Evolutionary conservation across 2,329 filamentous ascomycete genomes (phyloP).

Genomic region (Phyllosticta ampelicida): DNA sequence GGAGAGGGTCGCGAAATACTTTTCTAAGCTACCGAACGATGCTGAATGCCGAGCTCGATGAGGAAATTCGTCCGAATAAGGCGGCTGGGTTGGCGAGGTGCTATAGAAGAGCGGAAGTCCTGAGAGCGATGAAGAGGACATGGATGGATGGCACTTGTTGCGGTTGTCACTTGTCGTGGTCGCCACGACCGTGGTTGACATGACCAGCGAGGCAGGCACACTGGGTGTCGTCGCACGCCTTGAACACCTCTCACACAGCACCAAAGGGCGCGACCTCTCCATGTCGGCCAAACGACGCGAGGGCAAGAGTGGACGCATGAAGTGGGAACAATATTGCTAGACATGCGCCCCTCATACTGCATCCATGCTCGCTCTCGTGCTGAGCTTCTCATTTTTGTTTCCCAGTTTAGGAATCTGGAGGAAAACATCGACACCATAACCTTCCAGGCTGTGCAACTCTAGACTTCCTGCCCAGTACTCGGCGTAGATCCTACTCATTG

Average conservation of each 20-base stretch:
- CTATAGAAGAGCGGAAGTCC: neutral
- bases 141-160: too few relatives aligned
- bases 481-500: slow-evolving; percentile 87
- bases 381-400: slow-evolving; percentile 95
- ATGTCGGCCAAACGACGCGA: too few relatives aligned
- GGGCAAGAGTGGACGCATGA: too few relatives aligned
- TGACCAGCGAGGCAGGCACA: too few relatives aligned
- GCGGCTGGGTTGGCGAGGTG: neutral
- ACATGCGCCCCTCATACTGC: slow-evolving; percentile 26
- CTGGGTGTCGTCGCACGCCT: too few relatives aligned
- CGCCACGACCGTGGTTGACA: too few relatives aligned
- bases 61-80: neutral
- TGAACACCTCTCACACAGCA: too few relatives aligned
- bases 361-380: slow-evolving; percentile 43
- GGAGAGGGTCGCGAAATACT: neutral
- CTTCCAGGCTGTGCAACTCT: slow-evolving; percentile 84
- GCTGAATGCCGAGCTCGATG: neutral
- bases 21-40: neutral
- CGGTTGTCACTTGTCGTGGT: too few relatives aligned
- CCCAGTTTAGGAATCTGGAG: slow-evolving; percentile 92
- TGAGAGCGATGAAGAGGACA: too few relatives aligned
- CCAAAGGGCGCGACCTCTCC: too few relatives aligned
- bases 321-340: neutral
- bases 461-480: slow-evolving; percentile 96
- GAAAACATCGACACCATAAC: slow-evolving; percentile 93